Conservation (phyloP, 2,329 filamentous ascomycete genomes). For the Fusarium annulatum region DNA sequence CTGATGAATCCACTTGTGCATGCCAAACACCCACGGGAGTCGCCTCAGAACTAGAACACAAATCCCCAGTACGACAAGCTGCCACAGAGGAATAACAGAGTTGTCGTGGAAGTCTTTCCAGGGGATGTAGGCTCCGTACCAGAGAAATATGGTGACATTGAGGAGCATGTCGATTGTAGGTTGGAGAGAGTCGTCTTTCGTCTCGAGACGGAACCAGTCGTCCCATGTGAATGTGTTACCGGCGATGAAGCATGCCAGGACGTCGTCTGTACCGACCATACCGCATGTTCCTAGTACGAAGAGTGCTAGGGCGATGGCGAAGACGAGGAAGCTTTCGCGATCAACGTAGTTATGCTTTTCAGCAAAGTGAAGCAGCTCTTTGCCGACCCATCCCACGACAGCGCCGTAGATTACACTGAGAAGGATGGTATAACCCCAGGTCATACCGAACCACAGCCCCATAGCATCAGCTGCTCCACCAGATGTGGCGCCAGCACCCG, state of each 20-base stretch:
- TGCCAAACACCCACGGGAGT: slow-evolving; percentile 77
- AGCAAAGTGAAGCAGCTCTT: slow-evolving; percentile 85
- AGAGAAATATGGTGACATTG: slow-evolving; percentile 89
- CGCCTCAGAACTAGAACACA: slow-evolving; percentile 82
- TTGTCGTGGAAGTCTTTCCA: slow-evolving; percentile 78
- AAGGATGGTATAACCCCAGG: slow-evolving; percentile 84
- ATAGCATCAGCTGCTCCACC: slow-evolving; percentile 76
- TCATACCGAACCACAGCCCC: slow-evolving; percentile 85
- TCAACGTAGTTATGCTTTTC: slow-evolving; percentile 86
- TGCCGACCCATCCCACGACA: slow-evolving; percentile 81
- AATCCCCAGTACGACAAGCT: slow-evolving; percentile 78
- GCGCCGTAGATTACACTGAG: slow-evolving; percentile 83
- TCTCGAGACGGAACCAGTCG: slow-evolving; percentile 93
- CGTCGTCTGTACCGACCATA: slow-evolving; percentile 88
- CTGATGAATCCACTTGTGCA: slow-evolving; percentile 82
- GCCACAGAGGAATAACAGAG: slow-evolving; percentile 76
- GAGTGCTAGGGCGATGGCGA: slow-evolving; percentile 84
- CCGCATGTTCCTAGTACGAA: slow-evolving; percentile 91
- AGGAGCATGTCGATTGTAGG: slow-evolving; percentile 95
- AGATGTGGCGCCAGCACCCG: slow-evolving; percentile 59
- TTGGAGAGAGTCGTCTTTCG: slow-evolving; percentile 89
- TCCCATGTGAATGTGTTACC: slow-evolving; percentile 94
- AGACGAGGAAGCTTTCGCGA: slow-evolving; percentile 87
- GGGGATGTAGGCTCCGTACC: slow-evolving; percentile 87
- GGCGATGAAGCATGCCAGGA: slow-evolving; percentile 91